Evolutionary conservation across 129 eudicot genomes (phyloP), one percentile per base, ranked within the genome.

Genomic region (Tagetes erecta): DNA sequence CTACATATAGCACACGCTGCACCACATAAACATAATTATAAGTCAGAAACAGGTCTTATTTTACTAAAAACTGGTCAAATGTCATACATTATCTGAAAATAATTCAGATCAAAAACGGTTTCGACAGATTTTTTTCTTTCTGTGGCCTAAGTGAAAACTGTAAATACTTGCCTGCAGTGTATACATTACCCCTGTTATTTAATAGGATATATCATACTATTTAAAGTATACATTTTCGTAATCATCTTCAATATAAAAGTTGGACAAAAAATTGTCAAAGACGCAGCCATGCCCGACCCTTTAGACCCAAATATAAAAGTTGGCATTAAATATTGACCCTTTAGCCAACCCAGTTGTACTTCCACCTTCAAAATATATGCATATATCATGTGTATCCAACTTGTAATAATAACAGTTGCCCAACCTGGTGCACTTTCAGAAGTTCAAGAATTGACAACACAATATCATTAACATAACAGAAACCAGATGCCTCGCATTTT

Each of bases 1-100:
- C 98, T 6, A 94, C 98, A 31, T 94, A 94, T 51, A 94, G 66
- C 51, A 94, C 98, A 63, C 98, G 96, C 93, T 92, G 92, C 90
- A 85, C 36, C 50, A 78, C 4, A 73, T 53, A 64, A 73, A 51
- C 56, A 57, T 41, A 58, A 5, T 56, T 62, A 44, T 31, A 36
- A 62, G 67, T 62, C 67, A 62, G 67, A 38, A 10, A 62, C 3
- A 8, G 6, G 7, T 4, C 1, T 8, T 35, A 4, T 62, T 36
- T 8, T 59, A 59, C 10, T 34, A 3, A 36, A 10, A 62, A 62
- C 42, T 3, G 30, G 44, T 62, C 67, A 62, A 62, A 62, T 6
- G 5, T 40, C 44, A 40, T 6, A 40, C 5, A 40, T 40, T 40
- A 40, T 4, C 44, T 40, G 27, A 40, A 40, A 40, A 40, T 40